phyloP scores from a whole-genome alignment of 495 filamentous ascomycete species.

The Lasiosphaeria hispida region DNA sequence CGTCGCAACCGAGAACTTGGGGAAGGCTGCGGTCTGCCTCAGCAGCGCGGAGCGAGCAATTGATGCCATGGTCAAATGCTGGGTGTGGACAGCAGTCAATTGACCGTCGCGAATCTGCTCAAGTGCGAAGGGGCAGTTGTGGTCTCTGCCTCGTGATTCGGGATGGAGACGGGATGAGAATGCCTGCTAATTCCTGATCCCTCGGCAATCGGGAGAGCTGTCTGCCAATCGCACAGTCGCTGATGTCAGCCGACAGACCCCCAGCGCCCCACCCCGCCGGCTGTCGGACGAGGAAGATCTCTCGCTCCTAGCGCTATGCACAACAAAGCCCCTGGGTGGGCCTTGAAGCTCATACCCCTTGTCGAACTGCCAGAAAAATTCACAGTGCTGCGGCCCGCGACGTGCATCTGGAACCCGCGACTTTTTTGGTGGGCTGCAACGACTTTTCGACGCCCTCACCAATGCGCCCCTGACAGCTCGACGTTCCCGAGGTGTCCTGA shows the following conservation, averaged over 20 bases:
- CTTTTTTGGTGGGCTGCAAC: neutral
- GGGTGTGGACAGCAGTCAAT: conserved; percentile 23
- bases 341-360: neutral
- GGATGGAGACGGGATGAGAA: conserved; percentile 3
- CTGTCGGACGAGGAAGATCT: conserved; percentile 9
- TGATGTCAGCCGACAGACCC: conserved; percentile 29
- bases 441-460: neutral
- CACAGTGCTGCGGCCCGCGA: neutral
- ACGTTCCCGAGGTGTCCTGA: neutral
- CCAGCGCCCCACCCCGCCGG: conserved; percentile 13
- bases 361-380: neutral
- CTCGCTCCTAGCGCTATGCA: neutral
- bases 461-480: conserved; percentile 2
- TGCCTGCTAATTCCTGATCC: conserved; percentile 28
- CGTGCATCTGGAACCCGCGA: neutral
- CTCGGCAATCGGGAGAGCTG: conserved; percentile 32
- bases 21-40: conserved; percentile 44
- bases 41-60: conserved; percentile 53
- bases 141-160: conserved; percentile 1
- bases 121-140: conserved; percentile 6
- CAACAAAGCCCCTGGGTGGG: neutral
- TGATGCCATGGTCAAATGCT: conserved; percentile 48
- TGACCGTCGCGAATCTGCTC: conserved; percentile 14
- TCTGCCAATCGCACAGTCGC: conserved; percentile 24
- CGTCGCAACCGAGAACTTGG: conserved; percentile 26